These are phyloP conservation scores for Fusarium phyllophilum DNA, from an alignment of 2,329 filamentous ascomycete genomes.

Conservation along the genomic window DNA sequence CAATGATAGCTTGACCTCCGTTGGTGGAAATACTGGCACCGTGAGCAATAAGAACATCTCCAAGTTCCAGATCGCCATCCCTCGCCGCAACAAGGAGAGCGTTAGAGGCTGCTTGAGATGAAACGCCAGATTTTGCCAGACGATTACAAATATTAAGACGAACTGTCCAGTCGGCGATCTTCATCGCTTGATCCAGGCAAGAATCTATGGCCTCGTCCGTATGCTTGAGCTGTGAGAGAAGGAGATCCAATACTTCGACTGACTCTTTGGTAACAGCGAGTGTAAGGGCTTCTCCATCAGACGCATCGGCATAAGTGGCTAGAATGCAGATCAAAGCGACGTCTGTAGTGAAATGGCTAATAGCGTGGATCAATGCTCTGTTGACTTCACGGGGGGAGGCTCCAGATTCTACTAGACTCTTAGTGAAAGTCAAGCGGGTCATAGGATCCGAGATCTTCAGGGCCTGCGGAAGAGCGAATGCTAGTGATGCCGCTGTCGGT, in stretches of 20 bases:
- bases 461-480: constrained; percentile 62
- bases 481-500: constrained; percentile 57
- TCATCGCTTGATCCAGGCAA: constrained; percentile 57
- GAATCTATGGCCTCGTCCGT: constrained; percentile 51
- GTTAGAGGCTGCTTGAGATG: constrained; percentile 57
- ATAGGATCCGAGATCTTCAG: constrained; percentile 61
- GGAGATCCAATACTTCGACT: constrained; percentile 57
- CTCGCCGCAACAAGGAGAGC: constrained; percentile 62
- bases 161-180: constrained; percentile 51
- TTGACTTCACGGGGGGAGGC: constrained; percentile 60
- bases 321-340: constrained; percentile 59
- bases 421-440: constrained; percentile 62
- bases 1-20: constrained; percentile 63
- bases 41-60: constrained; percentile 60
- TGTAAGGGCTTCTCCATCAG: constrained; percentile 60
- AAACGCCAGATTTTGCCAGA: constrained; percentile 59
- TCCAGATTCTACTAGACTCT: constrained; percentile 61
- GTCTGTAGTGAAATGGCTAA: constrained; percentile 60
- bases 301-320: constrained; percentile 58
- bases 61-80: constrained; percentile 63
- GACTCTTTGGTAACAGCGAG: constrained; percentile 59
- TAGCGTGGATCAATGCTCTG: constrained; percentile 61
- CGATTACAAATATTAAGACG: constrained; percentile 57
- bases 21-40: constrained; percentile 63
- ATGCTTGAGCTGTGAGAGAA: constrained; percentile 54